Evolutionary conservation across 2,329 filamentous ascomycete species (phyloP), one percentile per base, ranked within the genome.

Genomic region (Fusarium concolor): DNA sequence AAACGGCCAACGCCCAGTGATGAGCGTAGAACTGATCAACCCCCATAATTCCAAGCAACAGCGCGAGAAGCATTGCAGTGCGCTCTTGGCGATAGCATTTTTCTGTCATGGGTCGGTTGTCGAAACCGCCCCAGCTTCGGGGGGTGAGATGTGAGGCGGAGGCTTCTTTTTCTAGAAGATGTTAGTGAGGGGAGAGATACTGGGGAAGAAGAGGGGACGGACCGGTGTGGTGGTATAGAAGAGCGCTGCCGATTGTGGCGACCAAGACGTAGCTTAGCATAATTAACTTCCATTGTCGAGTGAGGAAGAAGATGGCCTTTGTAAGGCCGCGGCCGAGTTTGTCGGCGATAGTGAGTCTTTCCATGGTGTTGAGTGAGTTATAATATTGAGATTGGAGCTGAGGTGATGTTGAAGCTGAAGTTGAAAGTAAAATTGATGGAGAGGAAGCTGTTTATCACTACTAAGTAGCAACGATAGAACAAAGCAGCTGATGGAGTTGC

Each of bases 31-130:
- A 72, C 26, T 73, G 68, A 39, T 72, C 70, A 5, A 62, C 14
- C 2, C 70, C 70, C 2, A 70, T 11, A 10, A 3, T 2, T n/a
- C 70, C 68, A 0, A 70, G 28, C 14, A 70, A 53, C 1, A 70
- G 24, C 5, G 33, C 39, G 22, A 72, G 71, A 10, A 71, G 49
- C 58, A 72, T 68, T 4, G 68, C 71, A 1, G 62, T 70, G 15
- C 68, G 61, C 43, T 72, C 68, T 43, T 73, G 70, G 4, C 43
- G 49, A 24, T 71, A 72, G 37, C 68, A 72, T 46, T 58, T 71
- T 5, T 60, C 31, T 6, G 62, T 61, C 18, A 35, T 45, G 4
- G 68, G 69, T 2, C 59, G 69, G 7, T 71, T 22, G 11, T 59
- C 35, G 28, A 62, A 68, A 9, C 67, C 67, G 15, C 67, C 67